These are phyloP conservation scores for Lipomyces starkeyi DNA, from an alignment of 805 yeast species.

Conservation along the genomic window DNA sequence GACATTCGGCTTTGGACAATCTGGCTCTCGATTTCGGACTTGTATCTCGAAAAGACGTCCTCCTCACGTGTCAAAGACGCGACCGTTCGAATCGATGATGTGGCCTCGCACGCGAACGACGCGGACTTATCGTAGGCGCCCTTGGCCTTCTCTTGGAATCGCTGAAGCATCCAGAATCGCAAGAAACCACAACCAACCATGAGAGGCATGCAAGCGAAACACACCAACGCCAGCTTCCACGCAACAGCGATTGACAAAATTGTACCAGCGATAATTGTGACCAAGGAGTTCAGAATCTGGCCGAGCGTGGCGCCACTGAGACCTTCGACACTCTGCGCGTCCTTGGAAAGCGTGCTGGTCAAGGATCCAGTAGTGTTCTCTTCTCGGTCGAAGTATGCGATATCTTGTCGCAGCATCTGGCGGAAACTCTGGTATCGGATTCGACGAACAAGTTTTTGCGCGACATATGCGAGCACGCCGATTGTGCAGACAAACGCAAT, in stretches of 20 bases:
- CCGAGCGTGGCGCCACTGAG: slow-evolving; percentile 44
- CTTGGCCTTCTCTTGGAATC: slow-evolving; percentile 47
- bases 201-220: slow-evolving; percentile 47
- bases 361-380: slow-evolving; percentile 42
- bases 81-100: slow-evolving; percentile 52
- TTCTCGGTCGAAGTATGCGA: slow-evolving; percentile 42
- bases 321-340: slow-evolving; percentile 44
- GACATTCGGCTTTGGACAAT: slow-evolving; percentile 46
- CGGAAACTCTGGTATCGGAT: slow-evolving; percentile 41
- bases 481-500: slow-evolving; percentile 52
- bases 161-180: slow-evolving; percentile 46
- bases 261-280: slow-evolving; percentile 46
- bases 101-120: slow-evolving; percentile 50
- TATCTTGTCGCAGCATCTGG: slow-evolving; percentile 42
- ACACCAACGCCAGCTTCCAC: slow-evolving; percentile 52
- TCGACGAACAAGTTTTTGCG: slow-evolving; percentile 38
- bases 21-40: slow-evolving; percentile 22
- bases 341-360: slow-evolving; percentile 40
- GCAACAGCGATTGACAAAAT: slow-evolving; percentile 49
- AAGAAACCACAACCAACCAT: slow-evolving; percentile 50
- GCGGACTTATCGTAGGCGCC: slow-evolving; percentile 49
- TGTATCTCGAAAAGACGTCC: slow-evolving; percentile 46
- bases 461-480: slow-evolving; percentile 41
- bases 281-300: slow-evolving; percentile 44
- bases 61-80: slow-evolving; percentile 51